Conservation (phyloP, 345 rosid genomes). For the Melastoma malabathricum region DNA sequence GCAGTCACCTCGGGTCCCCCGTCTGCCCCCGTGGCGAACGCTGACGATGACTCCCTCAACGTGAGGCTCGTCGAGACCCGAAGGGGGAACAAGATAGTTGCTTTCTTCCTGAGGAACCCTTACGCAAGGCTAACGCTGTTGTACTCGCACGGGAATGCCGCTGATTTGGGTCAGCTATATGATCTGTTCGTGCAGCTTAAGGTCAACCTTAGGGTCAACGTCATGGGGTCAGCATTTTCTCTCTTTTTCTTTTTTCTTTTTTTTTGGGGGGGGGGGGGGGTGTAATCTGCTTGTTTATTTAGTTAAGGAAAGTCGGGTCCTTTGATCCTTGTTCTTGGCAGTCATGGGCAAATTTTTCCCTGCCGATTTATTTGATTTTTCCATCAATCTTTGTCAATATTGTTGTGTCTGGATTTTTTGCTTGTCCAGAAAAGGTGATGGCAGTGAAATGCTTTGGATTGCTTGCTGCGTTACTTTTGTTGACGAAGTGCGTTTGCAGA, state of each 20-base stretch:
- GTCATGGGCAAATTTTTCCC: too few relatives aligned
- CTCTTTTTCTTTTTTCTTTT: not conserved
- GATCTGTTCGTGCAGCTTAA: slow-evolving; percentile 96
- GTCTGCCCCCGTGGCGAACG: slow-evolving; percentile 35
- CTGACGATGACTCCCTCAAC: slow-evolving; percentile 67
- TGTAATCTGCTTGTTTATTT: too few relatives aligned
- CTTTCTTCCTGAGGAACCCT: slow-evolving; percentile 73
- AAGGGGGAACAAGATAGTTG: slow-evolving; percentile 73
- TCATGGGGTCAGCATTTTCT: slow-evolving; percentile 62
- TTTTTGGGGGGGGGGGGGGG: too few relatives aligned
- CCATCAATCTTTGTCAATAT: too few relatives aligned
- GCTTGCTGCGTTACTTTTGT: too few relatives aligned
- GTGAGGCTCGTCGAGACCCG: slow-evolving; percentile 56
- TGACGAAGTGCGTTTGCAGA: too few relatives aligned
- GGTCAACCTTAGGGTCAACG: slow-evolving; percentile 91
- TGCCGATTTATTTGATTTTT: too few relatives aligned
- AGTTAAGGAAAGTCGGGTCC: too few relatives aligned
- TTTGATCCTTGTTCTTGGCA: too few relatives aligned
- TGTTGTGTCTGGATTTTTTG: too few relatives aligned
- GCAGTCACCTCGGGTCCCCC: slow-evolving; percentile 52
- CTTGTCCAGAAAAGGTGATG: too few relatives aligned
- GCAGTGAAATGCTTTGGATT: too few relatives aligned
- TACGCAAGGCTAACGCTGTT: slow-evolving; percentile 86
- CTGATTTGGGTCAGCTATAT: slow-evolving; percentile 97
- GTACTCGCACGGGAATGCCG: slow-evolving; percentile 97